Percentiles rank a stretch among this genome's conserved stretches.
Evolutionary conservation across 371 early-diverging fungal genomes (phyloP).

Genomic region (Gilbertella persicaria): DNA sequence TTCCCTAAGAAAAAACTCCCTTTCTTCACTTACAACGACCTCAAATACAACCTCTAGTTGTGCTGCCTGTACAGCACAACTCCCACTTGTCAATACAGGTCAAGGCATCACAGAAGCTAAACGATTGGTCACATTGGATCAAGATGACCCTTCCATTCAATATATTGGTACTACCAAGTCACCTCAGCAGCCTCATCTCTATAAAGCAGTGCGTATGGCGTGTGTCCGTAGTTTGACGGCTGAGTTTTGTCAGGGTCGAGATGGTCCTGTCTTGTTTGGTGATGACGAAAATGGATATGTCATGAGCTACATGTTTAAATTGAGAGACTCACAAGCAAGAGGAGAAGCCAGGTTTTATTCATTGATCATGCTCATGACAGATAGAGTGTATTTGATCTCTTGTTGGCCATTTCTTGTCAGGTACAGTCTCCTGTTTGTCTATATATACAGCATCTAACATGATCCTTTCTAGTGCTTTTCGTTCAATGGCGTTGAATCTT

Average conservation of each 20-base stretch:
- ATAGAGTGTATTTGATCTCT: slow-evolving; percentile 67
- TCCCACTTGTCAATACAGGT: slow-evolving; percentile 33
- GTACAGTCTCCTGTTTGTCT: slow-evolving; percentile 25
- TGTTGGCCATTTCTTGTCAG: slow-evolving; percentile 72
- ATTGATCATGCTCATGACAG: slow-evolving; percentile 70
- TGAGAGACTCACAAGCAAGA: slow-evolving; percentile 70
- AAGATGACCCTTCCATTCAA: slow-evolving; percentile 43
- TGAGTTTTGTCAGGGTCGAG: slow-evolving; percentile 71
- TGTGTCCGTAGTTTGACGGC: slow-evolving; percentile 70
- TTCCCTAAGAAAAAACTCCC: not conserved
- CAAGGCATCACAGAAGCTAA: slow-evolving; percentile 33
- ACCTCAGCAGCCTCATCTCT: slow-evolving; percentile 53
- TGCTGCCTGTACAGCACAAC: slow-evolving; percentile 50
- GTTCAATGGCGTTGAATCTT: slow-evolving; percentile 58
- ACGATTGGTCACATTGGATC: slow-evolving; percentile 46
- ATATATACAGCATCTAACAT: not conserved
- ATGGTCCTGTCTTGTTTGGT: slow-evolving; percentile 76
- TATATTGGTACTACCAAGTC: slow-evolving; percentile 51
- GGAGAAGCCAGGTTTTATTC: slow-evolving; percentile 70
- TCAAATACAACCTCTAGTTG: no score
- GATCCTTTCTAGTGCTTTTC: slow-evolving; percentile 45
- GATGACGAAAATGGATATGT: slow-evolving; percentile 74
- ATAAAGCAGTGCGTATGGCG: slow-evolving; percentile 57
- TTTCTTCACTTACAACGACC: not conserved
- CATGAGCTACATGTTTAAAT: slow-evolving; percentile 73